These are phyloP conservation scores for Gigaspora rosea DNA, from an alignment of 192 early-diverging fungal species.

Conservation along the genomic window DNA sequence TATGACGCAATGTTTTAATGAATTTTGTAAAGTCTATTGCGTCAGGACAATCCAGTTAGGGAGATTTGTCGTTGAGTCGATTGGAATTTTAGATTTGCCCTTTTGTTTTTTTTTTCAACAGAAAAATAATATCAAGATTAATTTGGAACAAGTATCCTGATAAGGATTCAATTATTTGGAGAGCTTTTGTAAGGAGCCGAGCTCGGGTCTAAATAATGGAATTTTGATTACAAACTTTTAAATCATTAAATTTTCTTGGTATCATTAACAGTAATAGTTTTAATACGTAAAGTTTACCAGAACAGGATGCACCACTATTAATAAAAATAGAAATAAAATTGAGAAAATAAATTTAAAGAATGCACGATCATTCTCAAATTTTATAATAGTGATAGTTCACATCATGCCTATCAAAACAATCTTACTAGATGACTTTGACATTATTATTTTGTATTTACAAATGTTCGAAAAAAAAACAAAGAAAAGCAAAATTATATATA, in stretches of 20 bases:
- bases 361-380: not conserved
- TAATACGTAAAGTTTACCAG: conserved; percentile 64
- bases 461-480: too few relatives aligned
- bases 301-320: conserved; percentile 67
- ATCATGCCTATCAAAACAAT: conserved; percentile 12
- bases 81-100: conserved; percentile 66
- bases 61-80: conserved; percentile 53
- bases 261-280: not conserved
- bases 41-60: conserved; percentile 79
- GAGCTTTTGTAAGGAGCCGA: conserved; percentile 53
- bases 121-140: not conserved
- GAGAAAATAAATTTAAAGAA: not conserved
- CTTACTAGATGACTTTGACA: not conserved
- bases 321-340: conserved; percentile 37
- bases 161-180: conserved; percentile 63
- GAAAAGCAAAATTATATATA: too few relatives aligned
- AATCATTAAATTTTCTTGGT: not conserved
- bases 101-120: conserved; percentile 10
- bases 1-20: conserved; percentile 34
- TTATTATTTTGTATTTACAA: not conserved
- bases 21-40: conserved; percentile 59
- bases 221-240: not conserved
- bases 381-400: not conserved
- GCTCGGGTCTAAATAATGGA: conserved; percentile 49
- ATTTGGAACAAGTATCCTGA: conserved; percentile 53